Evolutionary conservation across 306 rosid species (phyloP).

Genomic region (Prunus davidiana): DNA sequence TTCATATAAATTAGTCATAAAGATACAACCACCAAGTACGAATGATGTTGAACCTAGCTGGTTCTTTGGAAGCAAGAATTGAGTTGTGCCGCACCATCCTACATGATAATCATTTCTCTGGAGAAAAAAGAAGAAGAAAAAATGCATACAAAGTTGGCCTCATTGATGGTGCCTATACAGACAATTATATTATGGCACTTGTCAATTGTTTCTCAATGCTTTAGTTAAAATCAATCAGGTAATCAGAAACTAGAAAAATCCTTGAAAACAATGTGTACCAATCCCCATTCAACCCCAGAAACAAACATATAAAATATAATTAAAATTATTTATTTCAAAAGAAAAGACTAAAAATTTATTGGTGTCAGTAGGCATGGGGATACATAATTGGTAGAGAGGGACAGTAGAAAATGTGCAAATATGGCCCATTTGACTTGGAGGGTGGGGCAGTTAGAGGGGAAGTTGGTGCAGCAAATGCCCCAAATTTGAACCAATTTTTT

Average conservation of each 20-base stretch:
- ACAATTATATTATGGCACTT: neutral
- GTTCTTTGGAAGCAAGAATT: too few relatives aligned
- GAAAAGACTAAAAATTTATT: constrained; percentile 25
- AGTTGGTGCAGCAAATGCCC: constrained; percentile 69
- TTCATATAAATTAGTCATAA: too few relatives aligned
- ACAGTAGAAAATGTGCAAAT: constrained; percentile 36
- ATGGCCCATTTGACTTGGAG: constrained; percentile 47
- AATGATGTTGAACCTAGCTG: too few relatives aligned
- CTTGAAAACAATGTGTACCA: constrained; percentile 31
- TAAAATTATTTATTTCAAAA: neutral
- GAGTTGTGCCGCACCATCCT: neutral
- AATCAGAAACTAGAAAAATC: constrained; percentile 32
- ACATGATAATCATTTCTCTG: neutral
- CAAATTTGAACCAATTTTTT: constrained; percentile 31
- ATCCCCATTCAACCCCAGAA: constrained; percentile 17
- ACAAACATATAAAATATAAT: neutral
- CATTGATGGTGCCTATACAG: neutral
- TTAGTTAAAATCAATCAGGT: constrained; percentile 35
- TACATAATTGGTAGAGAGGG: constrained; percentile 32
- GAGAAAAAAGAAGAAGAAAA: neutral
- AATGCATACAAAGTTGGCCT: neutral
- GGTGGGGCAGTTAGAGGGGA: constrained; percentile 76
- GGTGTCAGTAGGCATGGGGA: constrained; percentile 4
- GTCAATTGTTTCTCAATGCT: constrained; percentile 17
- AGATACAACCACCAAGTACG: too few relatives aligned